Conservation (phyloP, 306 rosid species). For the Inga leiocalycina region DNA sequence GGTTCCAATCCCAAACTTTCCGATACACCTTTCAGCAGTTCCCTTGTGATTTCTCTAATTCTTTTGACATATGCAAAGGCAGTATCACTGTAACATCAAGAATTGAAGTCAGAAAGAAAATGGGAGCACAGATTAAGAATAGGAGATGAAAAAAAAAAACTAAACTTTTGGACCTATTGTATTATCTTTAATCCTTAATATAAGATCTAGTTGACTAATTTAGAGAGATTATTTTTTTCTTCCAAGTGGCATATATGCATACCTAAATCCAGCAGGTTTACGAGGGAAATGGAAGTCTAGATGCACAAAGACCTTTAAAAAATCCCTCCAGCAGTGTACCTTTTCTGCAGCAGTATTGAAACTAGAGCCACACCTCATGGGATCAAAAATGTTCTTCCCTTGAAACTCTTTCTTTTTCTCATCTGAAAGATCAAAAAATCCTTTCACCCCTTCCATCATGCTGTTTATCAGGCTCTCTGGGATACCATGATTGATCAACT, state of each 20-base stretch:
- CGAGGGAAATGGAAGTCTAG: conserved; percentile 45
- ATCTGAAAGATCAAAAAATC: neutral
- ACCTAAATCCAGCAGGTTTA: conserved; percentile 47
- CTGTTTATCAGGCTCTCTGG: neutral
- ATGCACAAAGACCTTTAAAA: conserved; percentile 40
- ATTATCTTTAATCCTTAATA: too few species aligned
- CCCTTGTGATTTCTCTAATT: neutral
- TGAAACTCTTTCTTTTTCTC: neutral
- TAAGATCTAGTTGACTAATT: too few species aligned
- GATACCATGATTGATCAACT: conserved; percentile 1
- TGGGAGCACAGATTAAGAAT: neutral
- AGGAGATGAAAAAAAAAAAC: neutral
- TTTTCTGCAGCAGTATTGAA: neutral
- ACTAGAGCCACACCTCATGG: neutral
- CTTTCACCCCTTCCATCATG: conserved; percentile 8
- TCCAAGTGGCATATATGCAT: neutral
- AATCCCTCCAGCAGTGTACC: conserved; percentile 42
- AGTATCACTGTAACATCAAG: neutral
- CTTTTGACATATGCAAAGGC: neutral
- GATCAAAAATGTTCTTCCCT: neutral
- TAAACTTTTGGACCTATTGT: neutral
- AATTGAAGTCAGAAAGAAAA: neutral
- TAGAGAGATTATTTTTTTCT: too few species aligned
- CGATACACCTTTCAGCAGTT: neutral
- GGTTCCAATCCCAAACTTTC: conserved; percentile 33